phyloP scores from a whole-genome alignment of 2,329 filamentous ascomycete species.

The Trichoderma breve region DNA sequence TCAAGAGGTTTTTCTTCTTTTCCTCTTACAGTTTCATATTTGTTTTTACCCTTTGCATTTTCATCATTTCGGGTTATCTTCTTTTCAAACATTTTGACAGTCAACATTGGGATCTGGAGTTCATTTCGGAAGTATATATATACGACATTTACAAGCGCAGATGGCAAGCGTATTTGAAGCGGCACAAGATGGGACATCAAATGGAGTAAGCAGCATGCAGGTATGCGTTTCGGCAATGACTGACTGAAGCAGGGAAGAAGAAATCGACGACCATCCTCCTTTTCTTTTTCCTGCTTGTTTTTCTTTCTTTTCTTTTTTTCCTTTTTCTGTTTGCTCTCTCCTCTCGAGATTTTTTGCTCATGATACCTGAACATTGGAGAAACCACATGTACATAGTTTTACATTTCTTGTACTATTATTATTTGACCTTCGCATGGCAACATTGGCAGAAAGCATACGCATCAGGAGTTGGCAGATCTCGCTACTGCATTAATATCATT shows the following conservation, averaged over 20 bases:
- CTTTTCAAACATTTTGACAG: neutral
- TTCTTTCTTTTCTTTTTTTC: neutral
- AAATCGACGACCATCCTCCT: neutral
- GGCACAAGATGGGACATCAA: neutral
- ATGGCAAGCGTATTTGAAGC: constrained; percentile 5
- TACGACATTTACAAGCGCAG: neutral
- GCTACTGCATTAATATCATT: constrained; percentile 15
- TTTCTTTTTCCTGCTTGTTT: neutral
- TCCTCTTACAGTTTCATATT: neutral
- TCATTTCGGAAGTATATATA: constrained; percentile 10
- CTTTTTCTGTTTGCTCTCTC: neutral
- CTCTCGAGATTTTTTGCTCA: constrained; percentile 2
- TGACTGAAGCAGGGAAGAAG: constrained; percentile 11
- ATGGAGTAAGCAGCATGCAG: constrained; percentile 15
- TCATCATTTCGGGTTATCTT: neutral
- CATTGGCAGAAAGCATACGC: constrained; percentile 11
- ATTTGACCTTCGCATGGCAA: constrained; percentile 2
- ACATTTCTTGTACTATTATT: constrained; percentile 18
- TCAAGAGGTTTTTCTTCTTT: neutral
- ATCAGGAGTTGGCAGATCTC: constrained; percentile 13
- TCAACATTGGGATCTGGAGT: constrained; percentile 9
- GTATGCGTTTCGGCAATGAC: neutral
- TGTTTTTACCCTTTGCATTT: neutral
- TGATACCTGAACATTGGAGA: constrained; percentile 19
- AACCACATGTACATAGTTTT: constrained; percentile 4